Evolutionary conservation across 2,329 filamentous ascomycete genomes (phyloP).

Genomic region (Penicillium expansum): DNA sequence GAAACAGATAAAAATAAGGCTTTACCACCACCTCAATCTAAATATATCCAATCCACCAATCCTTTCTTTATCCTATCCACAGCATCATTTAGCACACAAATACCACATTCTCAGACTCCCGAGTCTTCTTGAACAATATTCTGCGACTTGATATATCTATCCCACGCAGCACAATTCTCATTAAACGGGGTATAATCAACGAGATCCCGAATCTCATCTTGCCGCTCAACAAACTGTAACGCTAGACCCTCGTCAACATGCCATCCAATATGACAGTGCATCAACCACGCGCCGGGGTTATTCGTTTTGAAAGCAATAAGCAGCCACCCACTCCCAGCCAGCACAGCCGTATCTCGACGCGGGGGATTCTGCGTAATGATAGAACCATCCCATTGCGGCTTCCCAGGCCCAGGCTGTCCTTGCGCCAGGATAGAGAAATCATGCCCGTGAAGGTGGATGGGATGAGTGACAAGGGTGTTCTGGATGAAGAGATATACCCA

Average conservation of each 20-base stretch:
- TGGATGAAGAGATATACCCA: slow-evolving; percentile 4
- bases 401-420: neutral
- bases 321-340: slow-evolving; percentile 39
- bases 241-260: slow-evolving; percentile 26
- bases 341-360: slow-evolving; percentile 41
- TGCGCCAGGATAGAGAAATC: neutral
- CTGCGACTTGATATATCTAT: neutral
- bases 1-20: neutral
- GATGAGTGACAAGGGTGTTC: neutral
- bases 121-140: neutral
- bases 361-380: slow-evolving; percentile 35
- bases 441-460: neutral
- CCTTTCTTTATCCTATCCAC: neutral
- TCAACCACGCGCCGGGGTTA: slow-evolving; percentile 46
- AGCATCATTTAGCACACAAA: neutral
- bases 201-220: slow-evolving; percentile 4
- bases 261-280: slow-evolving; percentile 44
- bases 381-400: slow-evolving; percentile 32
- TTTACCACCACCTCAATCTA: neutral
- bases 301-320: slow-evolving; percentile 43
- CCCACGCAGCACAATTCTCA: neutral
- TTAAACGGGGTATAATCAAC: neutral
- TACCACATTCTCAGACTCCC: neutral
- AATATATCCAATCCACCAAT: neutral
- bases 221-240: slow-evolving; percentile 26